These are phyloP conservation scores for Maudiozyma humilis DNA, from an alignment of 1,139 yeast genomes.

Conservation along the genomic window DNA sequence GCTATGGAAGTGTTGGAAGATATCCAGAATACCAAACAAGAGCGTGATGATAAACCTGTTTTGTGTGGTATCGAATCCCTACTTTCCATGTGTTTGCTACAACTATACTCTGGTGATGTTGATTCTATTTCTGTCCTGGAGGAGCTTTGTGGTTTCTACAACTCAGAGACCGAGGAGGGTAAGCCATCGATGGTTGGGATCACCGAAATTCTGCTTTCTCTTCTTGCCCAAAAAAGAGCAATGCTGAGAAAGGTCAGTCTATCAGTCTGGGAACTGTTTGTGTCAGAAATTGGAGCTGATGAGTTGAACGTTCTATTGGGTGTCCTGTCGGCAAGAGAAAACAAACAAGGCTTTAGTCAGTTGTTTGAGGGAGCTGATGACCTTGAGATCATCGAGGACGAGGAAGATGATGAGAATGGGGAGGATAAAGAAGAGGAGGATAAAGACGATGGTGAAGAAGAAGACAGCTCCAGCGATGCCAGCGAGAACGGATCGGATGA, in stretches of 20 bases:
- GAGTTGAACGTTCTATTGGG: conserved; percentile 57
- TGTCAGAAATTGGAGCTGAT: conserved; percentile 39
- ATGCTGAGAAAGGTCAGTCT: conserved; percentile 64
- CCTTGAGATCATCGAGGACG: conserved; percentile 60
- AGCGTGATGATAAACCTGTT: conserved; percentile 25
- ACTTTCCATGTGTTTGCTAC: conserved; percentile 70
- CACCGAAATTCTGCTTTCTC: conserved; percentile 71
- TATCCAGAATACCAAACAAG: conserved; percentile 33
- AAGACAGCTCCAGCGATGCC: conserved; percentile 6
- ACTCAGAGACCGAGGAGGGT: conserved; percentile 32
- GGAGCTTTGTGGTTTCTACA: conserved; percentile 55
- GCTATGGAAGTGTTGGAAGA: conserved; percentile 44
- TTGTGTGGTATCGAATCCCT: conserved; percentile 49
- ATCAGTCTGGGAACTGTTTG: conserved; percentile 67
- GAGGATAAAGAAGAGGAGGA: conserved; percentile 1
- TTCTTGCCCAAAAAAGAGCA: conserved; percentile 63
- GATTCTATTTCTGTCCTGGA: conserved; percentile 71
- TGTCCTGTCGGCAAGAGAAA: conserved; percentile 67
- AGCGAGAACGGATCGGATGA: conserved; percentile 18
- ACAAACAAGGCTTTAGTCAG: conserved; percentile 69
- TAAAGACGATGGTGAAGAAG: conserved; percentile 32
- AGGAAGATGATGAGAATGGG: conserved; percentile 72
- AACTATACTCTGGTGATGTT: conserved; percentile 67
- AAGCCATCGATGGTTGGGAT: conserved; percentile 47
- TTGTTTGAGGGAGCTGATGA: conserved; percentile 63